phyloP scores from a whole-genome alignment of 2,329 filamentous ascomycete genomes.

The Aspergillus aculeatinus region DNA sequence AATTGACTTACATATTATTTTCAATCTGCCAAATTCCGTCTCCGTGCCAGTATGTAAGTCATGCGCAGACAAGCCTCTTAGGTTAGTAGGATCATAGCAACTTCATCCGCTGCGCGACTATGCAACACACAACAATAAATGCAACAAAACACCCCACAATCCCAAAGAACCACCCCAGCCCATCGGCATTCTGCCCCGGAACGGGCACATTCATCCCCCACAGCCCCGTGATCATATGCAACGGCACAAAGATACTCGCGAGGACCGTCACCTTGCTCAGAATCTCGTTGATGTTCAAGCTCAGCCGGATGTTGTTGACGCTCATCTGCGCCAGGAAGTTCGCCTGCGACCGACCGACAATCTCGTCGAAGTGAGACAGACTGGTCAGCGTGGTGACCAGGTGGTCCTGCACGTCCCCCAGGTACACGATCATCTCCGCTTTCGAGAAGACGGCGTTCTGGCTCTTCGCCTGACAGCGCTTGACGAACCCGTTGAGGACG shows the following conservation, averaged over 20 bases:
- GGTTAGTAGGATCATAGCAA: no score
- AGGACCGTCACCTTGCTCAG: slow-evolving; percentile 92
- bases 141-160: slow-evolving; percentile 45
- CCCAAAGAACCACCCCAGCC: slow-evolving; percentile 48
- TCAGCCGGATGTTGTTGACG: slow-evolving; percentile 83
- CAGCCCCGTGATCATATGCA: slow-evolving; percentile 76
- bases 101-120: slow-evolving; percentile 29
- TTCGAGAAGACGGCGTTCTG: slow-evolving; percentile 89
- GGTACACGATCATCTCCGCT: slow-evolving; percentile 90
- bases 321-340: slow-evolving; percentile 94
- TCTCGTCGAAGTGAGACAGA: slow-evolving; percentile 91
- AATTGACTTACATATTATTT: no score
- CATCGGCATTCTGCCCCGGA: slow-evolving; percentile 37
- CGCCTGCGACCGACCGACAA: slow-evolving; percentile 84
- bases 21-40: no score
- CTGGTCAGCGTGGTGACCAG: slow-evolving; percentile 97
- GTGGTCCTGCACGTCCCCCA: slow-evolving; percentile 97
- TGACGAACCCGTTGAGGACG: slow-evolving; percentile 92
- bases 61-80: no score
- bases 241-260: slow-evolving; percentile 86
- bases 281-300: slow-evolving; percentile 79
- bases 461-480: slow-evolving; percentile 79
- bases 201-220: slow-evolving; percentile 53
- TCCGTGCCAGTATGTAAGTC: no score
- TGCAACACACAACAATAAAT: slow-evolving; percentile 38